Conservation (phyloP, 192 early-diverging fungal genomes). For the Geranomyces variabilis region DNA sequence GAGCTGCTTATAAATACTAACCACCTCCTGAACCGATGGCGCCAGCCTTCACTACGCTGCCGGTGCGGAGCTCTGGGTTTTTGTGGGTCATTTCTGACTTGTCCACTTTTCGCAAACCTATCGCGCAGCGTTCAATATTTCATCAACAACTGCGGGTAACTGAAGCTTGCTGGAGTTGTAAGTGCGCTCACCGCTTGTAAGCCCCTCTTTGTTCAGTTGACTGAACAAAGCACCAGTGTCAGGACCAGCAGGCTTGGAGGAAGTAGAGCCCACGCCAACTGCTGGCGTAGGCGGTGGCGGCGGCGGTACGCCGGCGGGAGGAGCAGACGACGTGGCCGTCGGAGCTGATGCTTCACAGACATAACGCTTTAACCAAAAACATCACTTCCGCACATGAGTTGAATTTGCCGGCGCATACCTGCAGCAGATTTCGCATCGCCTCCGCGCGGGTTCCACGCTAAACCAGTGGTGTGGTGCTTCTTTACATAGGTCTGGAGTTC, state of each 20-base stretch:
- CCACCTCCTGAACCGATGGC: constrained; percentile 33
- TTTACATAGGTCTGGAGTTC: constrained; percentile 88
- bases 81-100: constrained; percentile 98
- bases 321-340: constrained; percentile 30
- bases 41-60: constrained; percentile 56
- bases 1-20: background rate
- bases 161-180: background rate
- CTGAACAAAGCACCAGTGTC: constrained; percentile 70
- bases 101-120: constrained; percentile 90
- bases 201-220: constrained; percentile 78
- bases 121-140: background rate
- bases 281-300: constrained; percentile 39
- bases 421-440: constrained; percentile 52
- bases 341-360: background rate
- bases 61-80: constrained; percentile 85
- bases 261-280: constrained; percentile 38
- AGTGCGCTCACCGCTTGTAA: constrained; percentile 49
- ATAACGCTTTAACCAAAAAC: too few relatives aligned
- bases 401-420: background rate
- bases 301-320: constrained; percentile 43
- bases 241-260: constrained; percentile 21
- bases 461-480: constrained; percentile 83
- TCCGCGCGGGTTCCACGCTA: constrained; percentile 90
- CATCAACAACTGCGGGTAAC: background rate
- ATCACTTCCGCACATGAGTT: too few relatives aligned